Base-by-base conservation (phyloP, 2,329 filamentous ascomycete genomes). In the Xylariaceae sp. region DNA sequence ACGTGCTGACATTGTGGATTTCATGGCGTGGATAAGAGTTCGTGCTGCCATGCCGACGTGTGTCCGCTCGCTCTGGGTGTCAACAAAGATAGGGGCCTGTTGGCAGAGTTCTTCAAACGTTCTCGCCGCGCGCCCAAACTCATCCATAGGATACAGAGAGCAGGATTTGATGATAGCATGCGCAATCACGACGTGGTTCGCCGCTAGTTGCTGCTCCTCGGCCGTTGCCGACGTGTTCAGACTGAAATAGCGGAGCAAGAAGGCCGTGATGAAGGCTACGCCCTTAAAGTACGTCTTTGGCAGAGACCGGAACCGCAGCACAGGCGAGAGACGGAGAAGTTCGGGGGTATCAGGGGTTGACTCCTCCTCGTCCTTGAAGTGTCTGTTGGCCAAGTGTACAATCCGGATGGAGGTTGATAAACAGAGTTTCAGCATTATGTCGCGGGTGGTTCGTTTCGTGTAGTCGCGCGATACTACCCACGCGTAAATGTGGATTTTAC, bases 241-340 rank as follows among this genome's bases (percentile, higher is more conserved):
- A 38, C 57, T 61, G 43, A 66, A 67, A 48, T 65, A 67, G 16
- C 59, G 55, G n/a, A 68, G 59, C 3, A 68, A 60, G 53, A 67
- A 67, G 11, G 65, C 63, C 11, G 64, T 64, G 14, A 65, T 63
- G 47, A 68, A 67, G 6, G 62, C 63, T 10, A 68, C 52, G 10
- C 58, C 59, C 19, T 58, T 54, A 51, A 58, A 66, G 42, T 65
- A 62, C 33, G 63, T 57, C 49, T 67, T 68, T 11, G 59, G 59
- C 6, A 64, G 44, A 16, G 60, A 54, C 36, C 53, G 47, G 19
- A 60, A 56, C 17, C 59, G 56, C 10, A 43, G 31, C 11, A 50
- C 45, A 10, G 55, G 54, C 10, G 62, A 34, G 5, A 48, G 47
- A 13, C 57, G 49, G 22, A 7, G 4, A 28, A 28, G 22, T 28